Evolutionary conservation across 257 asterid species (phyloP).

Genomic region (Solanum habrochaites): DNA sequence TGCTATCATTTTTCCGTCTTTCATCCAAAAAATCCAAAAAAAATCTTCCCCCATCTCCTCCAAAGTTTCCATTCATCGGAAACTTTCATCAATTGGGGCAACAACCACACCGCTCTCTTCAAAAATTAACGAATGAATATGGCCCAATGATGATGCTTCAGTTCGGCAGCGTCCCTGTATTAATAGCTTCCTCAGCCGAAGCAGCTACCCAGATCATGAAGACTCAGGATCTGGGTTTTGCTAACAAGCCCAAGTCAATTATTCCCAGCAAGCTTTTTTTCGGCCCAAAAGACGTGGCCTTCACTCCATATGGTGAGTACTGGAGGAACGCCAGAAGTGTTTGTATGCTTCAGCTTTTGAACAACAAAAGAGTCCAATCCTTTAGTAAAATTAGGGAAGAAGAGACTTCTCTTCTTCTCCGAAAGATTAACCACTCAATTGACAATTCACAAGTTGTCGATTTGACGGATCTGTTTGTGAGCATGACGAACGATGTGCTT

Average conservation of each 20-base stretch:
- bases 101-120: conserved; percentile 28
- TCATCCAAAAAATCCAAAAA: background rate
- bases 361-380: conserved; percentile 2
- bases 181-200: conserved; percentile 31
- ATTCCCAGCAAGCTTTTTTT: background rate
- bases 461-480: background rate
- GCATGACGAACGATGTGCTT: background rate
- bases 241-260: background rate
- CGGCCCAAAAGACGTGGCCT: background rate
- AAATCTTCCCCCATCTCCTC: conserved; percentile 38
- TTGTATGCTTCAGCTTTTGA: conserved; percentile 8
- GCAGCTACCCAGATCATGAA: conserved; percentile 47
- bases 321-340: conserved; percentile 24
- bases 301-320: conserved; percentile 11
- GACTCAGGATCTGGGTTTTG: background rate
- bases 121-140: conserved; percentile 16
- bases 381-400: conserved; percentile 2
- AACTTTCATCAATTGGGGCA: conserved; percentile 39
- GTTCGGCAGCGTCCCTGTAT: conserved; percentile 25
- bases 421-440: background rate
- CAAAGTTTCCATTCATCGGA: conserved; percentile 43
- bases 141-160: conserved; percentile 45
- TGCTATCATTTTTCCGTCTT: background rate
- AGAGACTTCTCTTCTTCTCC: background rate
- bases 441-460: background rate